A percentile compares a stretch with the other conserved stretches of the same genome.
Evolutionary conservation across 129 eudicot species (phyloP).

Genomic region (Pittosporum tobira): DNA sequence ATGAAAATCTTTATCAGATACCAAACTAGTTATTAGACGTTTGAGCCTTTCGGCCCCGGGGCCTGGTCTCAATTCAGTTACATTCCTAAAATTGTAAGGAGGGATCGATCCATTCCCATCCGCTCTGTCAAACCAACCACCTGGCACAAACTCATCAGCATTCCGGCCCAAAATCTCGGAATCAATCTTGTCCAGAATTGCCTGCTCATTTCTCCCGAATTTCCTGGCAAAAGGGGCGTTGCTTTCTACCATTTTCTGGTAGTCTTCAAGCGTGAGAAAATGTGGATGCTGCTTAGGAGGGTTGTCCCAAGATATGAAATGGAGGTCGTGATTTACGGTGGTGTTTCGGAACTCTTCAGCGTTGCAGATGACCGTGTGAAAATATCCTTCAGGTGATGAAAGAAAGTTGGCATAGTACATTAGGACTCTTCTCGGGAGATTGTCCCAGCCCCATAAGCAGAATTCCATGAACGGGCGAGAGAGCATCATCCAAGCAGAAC

Average conservation of each 20-base stretch:
- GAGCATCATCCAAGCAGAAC: slow-evolving; percentile 93
- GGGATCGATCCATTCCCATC: slow-evolving; percentile 25
- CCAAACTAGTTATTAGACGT: slow-evolving; percentile 44
- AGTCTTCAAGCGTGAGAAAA: slow-evolving; percentile 45
- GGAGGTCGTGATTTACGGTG: slow-evolving; percentile 75
- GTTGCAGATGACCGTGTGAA: slow-evolving; percentile 78
- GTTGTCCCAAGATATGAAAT: slow-evolving; percentile 74
- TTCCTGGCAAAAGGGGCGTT: slow-evolving; percentile 76
- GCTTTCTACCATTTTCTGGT: slow-evolving; percentile 57
- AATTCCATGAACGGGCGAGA: slow-evolving; percentile 67
- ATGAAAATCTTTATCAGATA: slow-evolving; percentile 54
- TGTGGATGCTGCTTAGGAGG: slow-evolving; percentile 87
- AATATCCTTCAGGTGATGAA: slow-evolving; percentile 81
- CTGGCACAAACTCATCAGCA: slow-evolving; percentile 51
- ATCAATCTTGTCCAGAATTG: slow-evolving; percentile 61
- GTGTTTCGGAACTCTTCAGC: slow-evolving; percentile 60
- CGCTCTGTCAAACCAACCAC: slow-evolving; percentile 53
- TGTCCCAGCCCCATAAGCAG: slow-evolving; percentile 83
- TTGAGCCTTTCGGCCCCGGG: slow-evolving; percentile 66
- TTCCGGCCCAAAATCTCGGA: slow-evolving; percentile 47
- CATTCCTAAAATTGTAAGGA: slow-evolving; percentile 23
- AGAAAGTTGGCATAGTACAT: slow-evolving; percentile 82
- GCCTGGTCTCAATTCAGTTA: slow-evolving; percentile 54
- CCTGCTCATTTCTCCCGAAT: slow-evolving; percentile 41
- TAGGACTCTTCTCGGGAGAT: slow-evolving; percentile 57